Percentiles rank a stretch among this genome's conserved stretches.
phyloP scores from a whole-genome alignment of 2,329 filamentous ascomycete species.

The Clonostachys chloroleuca region DNA sequence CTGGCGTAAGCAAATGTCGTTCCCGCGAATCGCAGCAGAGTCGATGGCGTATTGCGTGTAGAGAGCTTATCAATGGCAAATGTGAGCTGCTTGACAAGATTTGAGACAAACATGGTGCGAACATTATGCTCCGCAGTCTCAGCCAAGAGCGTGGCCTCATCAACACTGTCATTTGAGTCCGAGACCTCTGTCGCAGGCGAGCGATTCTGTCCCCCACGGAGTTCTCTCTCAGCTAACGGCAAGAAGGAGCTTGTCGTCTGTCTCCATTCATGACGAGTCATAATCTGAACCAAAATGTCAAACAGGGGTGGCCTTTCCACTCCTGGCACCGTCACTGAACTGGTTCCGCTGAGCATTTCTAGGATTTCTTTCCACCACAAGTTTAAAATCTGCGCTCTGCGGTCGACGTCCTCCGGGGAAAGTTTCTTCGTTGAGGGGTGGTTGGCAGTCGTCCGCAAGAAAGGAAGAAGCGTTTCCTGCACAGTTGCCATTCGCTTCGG shows the following conservation, averaged over 20 bases:
- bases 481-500: constrained; percentile 73
- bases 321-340: constrained; percentile 68
- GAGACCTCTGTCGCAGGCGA: constrained; percentile 37
- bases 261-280: constrained; percentile 87
- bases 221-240: constrained; percentile 52
- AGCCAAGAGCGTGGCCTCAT: constrained; percentile 47
- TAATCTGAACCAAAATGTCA: constrained; percentile 74
- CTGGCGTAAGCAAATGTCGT: constrained; percentile 92
- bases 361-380: constrained; percentile 87
- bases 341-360: constrained; percentile 72
- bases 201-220: constrained; percentile 36
- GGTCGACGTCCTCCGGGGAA: constrained; percentile 77
- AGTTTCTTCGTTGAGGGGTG: constrained; percentile 63
- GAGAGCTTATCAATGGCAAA: constrained; percentile 90
- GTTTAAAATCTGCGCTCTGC: constrained; percentile 73
- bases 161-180: constrained; percentile 62
- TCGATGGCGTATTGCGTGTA: constrained; percentile 60
- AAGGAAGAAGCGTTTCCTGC: constrained; percentile 68
- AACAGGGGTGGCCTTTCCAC: constrained; percentile 79
- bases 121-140: constrained; percentile 84
- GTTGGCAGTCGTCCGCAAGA: constrained; percentile 65
- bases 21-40: constrained; percentile 79
- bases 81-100: constrained; percentile 76
- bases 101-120: constrained; percentile 79
- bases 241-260: constrained; percentile 64